Percentiles rank a stretch among this genome's conserved stretches.
phyloP scores from a whole-genome alignment of 1,284 basidiomycete species.

The Stygiomarasmius scandens region DNA sequence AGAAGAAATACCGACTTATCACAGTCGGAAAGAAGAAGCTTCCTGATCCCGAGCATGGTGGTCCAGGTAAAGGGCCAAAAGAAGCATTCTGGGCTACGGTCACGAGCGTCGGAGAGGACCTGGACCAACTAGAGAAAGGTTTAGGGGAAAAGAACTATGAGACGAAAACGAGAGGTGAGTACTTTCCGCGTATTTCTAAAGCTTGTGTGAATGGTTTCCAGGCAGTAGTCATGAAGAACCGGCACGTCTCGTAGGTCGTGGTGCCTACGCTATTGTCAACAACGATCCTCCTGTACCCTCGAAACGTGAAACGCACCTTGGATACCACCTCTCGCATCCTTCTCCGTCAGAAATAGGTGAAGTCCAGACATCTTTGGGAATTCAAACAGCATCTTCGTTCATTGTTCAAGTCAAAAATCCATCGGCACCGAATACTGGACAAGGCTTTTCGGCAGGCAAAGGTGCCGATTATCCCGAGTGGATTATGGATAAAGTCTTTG shows the following conservation, averaged over 20 bases:
- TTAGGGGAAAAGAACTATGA: slow-evolving; percentile 60
- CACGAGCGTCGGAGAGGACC: slow-evolving; percentile 53
- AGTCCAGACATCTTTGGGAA: slow-evolving; percentile 55
- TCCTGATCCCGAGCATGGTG: slow-evolving; percentile 48
- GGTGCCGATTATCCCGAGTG: slow-evolving; percentile 47
- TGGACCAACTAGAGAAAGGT: slow-evolving; percentile 50
- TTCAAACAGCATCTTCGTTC: slow-evolving; percentile 52
- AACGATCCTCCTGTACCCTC: slow-evolving; percentile 47
- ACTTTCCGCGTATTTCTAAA: background rate
- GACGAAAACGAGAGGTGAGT: slow-evolving; percentile 62
- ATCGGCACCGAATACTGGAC: slow-evolving; percentile 44
- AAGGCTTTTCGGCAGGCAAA: slow-evolving; percentile 32
- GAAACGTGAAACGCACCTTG: slow-evolving; percentile 54
- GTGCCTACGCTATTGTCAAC: slow-evolving; percentile 67
- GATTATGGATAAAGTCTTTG: slow-evolving; percentile 52
- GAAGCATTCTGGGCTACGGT: slow-evolving; percentile 61
- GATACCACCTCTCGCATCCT: slow-evolving; percentile 61
- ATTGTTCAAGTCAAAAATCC: slow-evolving; percentile 63
- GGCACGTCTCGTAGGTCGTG: slow-evolving; percentile 59
- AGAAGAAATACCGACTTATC: slow-evolving; percentile 56
- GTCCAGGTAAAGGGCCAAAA: slow-evolving; percentile 39
- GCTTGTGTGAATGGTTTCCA: slow-evolving; percentile 19
- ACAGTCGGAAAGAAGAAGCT: slow-evolving; percentile 66
- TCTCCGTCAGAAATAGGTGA: slow-evolving; percentile 40
- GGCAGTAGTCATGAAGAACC: slow-evolving; percentile 58